Evolutionary conservation across 2,329 filamentous ascomycete species (phyloP).

Genomic region (Aureobasidium sp.): DNA sequence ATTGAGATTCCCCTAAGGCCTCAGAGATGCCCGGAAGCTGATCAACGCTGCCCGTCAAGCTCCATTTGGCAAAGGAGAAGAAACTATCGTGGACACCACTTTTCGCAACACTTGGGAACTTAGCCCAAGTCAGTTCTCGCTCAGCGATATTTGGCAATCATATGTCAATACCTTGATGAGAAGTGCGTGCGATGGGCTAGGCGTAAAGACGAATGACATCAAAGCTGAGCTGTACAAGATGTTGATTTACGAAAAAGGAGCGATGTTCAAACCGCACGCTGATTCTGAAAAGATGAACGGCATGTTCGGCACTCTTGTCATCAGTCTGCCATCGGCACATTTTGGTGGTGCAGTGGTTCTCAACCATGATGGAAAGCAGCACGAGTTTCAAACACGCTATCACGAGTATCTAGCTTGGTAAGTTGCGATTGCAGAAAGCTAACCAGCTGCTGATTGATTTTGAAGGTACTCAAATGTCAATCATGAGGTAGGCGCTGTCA

Average conservation of each 20-base stretch:
- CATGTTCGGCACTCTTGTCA: slow-evolving; percentile 24
- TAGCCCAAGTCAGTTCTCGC: slow-evolving; percentile 21
- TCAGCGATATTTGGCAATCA: slow-evolving; percentile 20
- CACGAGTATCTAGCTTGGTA: slow-evolving; percentile 29
- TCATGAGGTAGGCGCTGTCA: slow-evolving; percentile 39
- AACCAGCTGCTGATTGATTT: neutral
- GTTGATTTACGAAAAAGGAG: slow-evolving; percentile 22
- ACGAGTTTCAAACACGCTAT: slow-evolving; percentile 28
- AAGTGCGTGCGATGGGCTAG: slow-evolving; percentile 18
- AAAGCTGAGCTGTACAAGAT: slow-evolving; percentile 23
- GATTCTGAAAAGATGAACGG: slow-evolving; percentile 20
- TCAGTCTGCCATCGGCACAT: slow-evolving; percentile 22
- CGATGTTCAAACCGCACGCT: slow-evolving; percentile 23
- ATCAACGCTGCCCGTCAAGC: slow-evolving; percentile 22
- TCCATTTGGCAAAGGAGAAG: slow-evolving; percentile 28
- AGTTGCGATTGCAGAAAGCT: slow-evolving; percentile 17
- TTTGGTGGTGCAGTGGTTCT: slow-evolving; percentile 20
- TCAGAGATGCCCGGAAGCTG: slow-evolving; percentile 16
- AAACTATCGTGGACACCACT: slow-evolving; percentile 27
- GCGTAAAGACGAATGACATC: slow-evolving; percentile 14
- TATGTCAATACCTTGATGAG: slow-evolving; percentile 20
- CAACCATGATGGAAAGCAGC: slow-evolving; percentile 15
- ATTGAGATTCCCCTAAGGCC: slow-evolving; percentile 16
- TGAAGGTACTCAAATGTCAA: slow-evolving; percentile 47
- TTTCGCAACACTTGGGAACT: slow-evolving; percentile 31